These are phyloP conservation scores for Cryphonectria carpinicola DNA, from an alignment of 2,329 filamentous ascomycete genomes.

Conservation along the genomic window DNA sequence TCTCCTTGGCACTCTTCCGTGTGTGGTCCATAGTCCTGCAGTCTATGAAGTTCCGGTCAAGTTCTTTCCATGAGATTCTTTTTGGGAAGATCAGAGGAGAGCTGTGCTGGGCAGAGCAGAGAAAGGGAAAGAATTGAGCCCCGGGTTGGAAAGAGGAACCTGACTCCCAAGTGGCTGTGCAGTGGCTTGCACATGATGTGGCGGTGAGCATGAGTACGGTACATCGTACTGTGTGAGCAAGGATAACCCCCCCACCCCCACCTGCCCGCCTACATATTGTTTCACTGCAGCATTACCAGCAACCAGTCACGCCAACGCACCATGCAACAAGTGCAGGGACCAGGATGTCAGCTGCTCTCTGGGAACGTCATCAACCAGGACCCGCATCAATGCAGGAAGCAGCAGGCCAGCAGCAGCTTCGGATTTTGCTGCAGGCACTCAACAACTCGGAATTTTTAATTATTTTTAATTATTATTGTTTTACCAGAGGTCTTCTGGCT, in stretches of 20 bases:
- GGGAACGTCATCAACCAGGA: constrained; percentile 5
- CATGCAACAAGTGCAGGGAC: constrained; percentile 1
- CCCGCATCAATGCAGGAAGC: constrained; percentile 9
- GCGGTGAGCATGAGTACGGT: background rate
- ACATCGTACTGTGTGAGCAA: background rate
- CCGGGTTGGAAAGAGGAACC: background rate
- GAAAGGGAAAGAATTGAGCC: background rate
- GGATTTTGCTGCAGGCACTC: background rate
- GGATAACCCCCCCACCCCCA: background rate
- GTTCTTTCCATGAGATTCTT: background rate
- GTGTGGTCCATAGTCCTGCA: background rate
- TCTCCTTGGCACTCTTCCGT: background rate
- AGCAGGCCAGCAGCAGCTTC: background rate
- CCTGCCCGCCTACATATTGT: background rate
- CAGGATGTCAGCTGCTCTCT: background rate
- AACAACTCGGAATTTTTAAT: background rate
- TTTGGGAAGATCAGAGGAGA: background rate
- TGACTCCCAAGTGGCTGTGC: background rate
- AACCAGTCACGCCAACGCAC: background rate
- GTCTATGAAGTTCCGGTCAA: background rate
- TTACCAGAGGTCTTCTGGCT: background rate
- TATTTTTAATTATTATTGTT: background rate
- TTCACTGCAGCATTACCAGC: background rate
- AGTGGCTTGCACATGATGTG: background rate
- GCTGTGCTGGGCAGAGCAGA: too few relatives aligned